Evolutionary conservation across 306 rosid species (phyloP).

Genomic region (Cucumis cinereus): DNA sequence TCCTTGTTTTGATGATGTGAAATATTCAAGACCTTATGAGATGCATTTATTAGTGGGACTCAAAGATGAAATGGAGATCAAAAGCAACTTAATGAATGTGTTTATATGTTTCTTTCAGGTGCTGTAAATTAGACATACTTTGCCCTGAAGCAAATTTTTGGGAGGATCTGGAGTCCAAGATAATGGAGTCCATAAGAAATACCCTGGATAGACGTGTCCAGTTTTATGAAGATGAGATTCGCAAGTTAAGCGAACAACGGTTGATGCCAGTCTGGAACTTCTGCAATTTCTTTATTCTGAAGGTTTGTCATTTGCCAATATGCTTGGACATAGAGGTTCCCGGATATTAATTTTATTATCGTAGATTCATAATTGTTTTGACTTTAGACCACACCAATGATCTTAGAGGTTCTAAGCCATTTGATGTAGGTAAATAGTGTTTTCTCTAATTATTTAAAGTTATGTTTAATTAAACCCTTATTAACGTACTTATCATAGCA

Average conservation of each 20-base stretch:
- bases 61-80: neutral
- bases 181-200: constrained; percentile 82
- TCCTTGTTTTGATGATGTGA: neutral
- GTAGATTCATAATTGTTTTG: neutral
- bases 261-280: constrained; percentile 98
- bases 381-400: neutral
- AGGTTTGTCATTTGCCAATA: constrained; percentile 48
- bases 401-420: neutral
- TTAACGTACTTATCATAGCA: neutral
- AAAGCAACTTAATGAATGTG: neutral
- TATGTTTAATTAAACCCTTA: neutral
- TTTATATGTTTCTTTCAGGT: constrained; percentile 38
- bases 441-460: neutral
- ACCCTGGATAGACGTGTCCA: constrained; percentile 93
- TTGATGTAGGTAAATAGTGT: neutral
- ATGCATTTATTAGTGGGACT: neutral
- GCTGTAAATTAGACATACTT: constrained; percentile 85
- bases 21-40: neutral
- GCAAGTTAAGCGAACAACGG: constrained; percentile 96
- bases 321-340: constrained; percentile 13
- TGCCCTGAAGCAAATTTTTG: constrained; percentile 81
- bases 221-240: constrained; percentile 95
- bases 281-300: constrained; percentile 89
- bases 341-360: neutral
- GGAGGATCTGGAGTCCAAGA: constrained; percentile 92